Conservation (phyloP, 1,139 yeast species). For the Meyerozyma elateridarum region DNA sequence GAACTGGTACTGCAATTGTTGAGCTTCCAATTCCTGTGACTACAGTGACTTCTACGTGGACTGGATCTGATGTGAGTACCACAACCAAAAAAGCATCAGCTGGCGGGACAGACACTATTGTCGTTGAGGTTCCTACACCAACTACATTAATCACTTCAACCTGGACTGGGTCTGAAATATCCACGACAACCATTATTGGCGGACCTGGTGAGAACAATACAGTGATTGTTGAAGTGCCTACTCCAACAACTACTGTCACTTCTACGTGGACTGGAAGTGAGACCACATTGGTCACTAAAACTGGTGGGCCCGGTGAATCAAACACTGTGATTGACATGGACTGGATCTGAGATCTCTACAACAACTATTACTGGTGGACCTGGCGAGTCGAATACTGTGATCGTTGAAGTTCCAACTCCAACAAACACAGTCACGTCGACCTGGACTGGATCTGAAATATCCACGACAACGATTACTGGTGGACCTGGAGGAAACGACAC, state of each 20-base stretch:
- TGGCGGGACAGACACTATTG: slow-evolving; percentile 9
- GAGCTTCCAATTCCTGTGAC: slow-evolving; percentile 9
- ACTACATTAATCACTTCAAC: slow-evolving; percentile 10
- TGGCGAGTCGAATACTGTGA: slow-evolving; percentile 14
- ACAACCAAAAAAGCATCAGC: slow-evolving; percentile 6
- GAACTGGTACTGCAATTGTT: slow-evolving; percentile 10
- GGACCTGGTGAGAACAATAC: slow-evolving; percentile 9
- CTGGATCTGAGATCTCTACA: slow-evolving; percentile 5
- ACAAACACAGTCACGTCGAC: slow-evolving; percentile 9
- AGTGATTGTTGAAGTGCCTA: slow-evolving; percentile 10
- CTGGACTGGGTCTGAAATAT: slow-evolving; percentile 7
- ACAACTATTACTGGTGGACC: slow-evolving; percentile 6
- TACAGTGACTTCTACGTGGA: slow-evolving; percentile 8
- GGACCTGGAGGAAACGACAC: slow-evolving; percentile 9
- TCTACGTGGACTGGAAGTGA: slow-evolving; percentile 10
- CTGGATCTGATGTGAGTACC: slow-evolving; percentile 7
- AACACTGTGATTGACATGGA: slow-evolving; percentile 10
- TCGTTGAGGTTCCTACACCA: slow-evolving; percentile 7
- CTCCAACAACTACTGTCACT: slow-evolving; percentile 6
- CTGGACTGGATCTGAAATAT: slow-evolving; percentile 7
- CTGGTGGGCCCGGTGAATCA: slow-evolving; percentile 7
- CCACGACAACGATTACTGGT: slow-evolving; percentile 10
- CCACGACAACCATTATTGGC: slow-evolving; percentile 8
- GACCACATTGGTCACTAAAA: slow-evolving; percentile 5
- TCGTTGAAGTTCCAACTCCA: slow-evolving; percentile 16